phyloP scores from a whole-genome alignment of 2,329 filamentous ascomycete genomes.

The Geosmithia putterillii region DNA sequence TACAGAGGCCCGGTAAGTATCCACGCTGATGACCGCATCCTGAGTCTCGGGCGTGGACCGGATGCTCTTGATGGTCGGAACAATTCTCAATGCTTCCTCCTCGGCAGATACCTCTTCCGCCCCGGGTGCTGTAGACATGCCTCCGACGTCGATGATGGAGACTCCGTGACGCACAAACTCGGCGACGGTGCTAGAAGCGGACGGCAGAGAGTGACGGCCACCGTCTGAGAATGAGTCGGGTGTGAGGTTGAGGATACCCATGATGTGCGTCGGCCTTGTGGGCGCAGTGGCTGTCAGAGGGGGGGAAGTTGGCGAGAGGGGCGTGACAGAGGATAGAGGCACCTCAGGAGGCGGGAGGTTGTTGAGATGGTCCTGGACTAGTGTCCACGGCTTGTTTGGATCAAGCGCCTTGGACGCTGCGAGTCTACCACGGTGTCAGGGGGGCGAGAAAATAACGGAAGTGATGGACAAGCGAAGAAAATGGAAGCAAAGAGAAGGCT shows the following conservation, averaged over 20 bases:
- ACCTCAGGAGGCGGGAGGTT: slow-evolving; percentile 33
- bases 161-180: slow-evolving; percentile 57
- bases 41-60: slow-evolving; percentile 50
- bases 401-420: slow-evolving; percentile 42
- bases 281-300: slow-evolving; percentile 47
- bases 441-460: not conserved
- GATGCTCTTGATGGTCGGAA: slow-evolving; percentile 68
- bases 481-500: too few relatives aligned
- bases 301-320: slow-evolving; percentile 30
- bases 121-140: slow-evolving; percentile 80
- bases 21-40: slow-evolving; percentile 67
- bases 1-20: slow-evolving; percentile 83
- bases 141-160: slow-evolving; percentile 82
- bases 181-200: slow-evolving; percentile 47
- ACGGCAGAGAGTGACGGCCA: slow-evolving; percentile 44
- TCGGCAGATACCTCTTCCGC: slow-evolving; percentile 54
- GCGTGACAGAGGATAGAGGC: slow-evolving; percentile 47
- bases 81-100: slow-evolving; percentile 66
- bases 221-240: slow-evolving; percentile 97
- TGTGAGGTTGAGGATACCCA: slow-evolving; percentile 91
- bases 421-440: slow-evolving; percentile 32
- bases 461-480: not conserved
- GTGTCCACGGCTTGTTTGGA: slow-evolving; percentile 42
- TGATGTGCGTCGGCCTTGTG: slow-evolving; percentile 59
- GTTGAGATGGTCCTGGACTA: slow-evolving; percentile 49